Evolutionary conservation across 441 rosid genomes (phyloP), one percentile per base, ranked within the genome.

Genomic region (Mallotus japonicus): DNA sequence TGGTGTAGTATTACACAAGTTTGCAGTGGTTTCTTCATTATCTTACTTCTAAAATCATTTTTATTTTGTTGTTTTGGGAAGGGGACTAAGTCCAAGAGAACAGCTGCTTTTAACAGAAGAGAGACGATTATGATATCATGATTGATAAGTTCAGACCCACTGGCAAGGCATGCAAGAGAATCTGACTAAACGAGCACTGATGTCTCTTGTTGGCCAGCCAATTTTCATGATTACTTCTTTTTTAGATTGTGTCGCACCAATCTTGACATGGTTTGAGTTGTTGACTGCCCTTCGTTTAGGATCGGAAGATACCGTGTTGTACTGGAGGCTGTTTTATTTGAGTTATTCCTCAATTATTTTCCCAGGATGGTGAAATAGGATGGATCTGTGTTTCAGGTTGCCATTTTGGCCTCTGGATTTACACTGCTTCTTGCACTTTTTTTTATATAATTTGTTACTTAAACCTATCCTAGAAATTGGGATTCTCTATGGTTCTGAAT

Each of bases 21-120:
- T 65, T 9, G 17, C 15, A 12, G 2, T 62, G 63, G 16, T 63
- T 53, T 59, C 60, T 32, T 53, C 2, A 0, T n/a, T 22, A 24
- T 59, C 24, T 60, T 65, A 66, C 81, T 81, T 78, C 62, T 76
- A 72, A 44, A 61, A 32, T 46, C 53, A 16, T 71, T 63, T 65
- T 19, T 69, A 64, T 79, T 67, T 76, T 65, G 44, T 63, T 80
- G 71, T 67, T 70, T 68, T 66, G n/a, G 37, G 7, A 67, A 78
- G 79, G 77, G 83, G 71, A 65, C 61, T 73, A 59, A 67, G 67
- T 77, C 66, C 76, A 78, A 77, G 81, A 74, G 34, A 70, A 70
- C 74, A 19, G 69, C 78, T 75, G 58, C 72, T 51, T 73, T 73
- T 75, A 51, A 58, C 65, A 54, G 61, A 69, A 69, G 78, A 57